Conservation (phyloP, 2,329 filamentous ascomycete species). For the Endothia cerciana region DNA sequence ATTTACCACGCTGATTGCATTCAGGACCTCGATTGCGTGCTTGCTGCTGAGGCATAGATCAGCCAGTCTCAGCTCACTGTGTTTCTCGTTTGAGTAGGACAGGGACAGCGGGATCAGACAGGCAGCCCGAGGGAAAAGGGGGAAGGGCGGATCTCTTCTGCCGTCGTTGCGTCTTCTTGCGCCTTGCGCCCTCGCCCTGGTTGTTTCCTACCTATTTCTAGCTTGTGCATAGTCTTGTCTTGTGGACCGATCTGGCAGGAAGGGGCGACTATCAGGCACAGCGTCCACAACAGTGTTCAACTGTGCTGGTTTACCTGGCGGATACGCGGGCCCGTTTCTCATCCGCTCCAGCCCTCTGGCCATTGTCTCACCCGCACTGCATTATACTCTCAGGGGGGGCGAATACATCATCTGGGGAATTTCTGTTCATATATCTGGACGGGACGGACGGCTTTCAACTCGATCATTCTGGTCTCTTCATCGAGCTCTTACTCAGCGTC, state of each 20-base stretch:
- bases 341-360: conserved; percentile 18
- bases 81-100: conserved; percentile 26
- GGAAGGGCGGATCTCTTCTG: neutral
- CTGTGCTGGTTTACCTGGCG: conserved; percentile 15
- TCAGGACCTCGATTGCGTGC: conserved; percentile 28
- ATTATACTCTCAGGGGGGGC: conserved; percentile 11
- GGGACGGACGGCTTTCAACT: conserved; percentile 19
- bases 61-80: conserved; percentile 7
- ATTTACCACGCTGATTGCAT: conserved; percentile 23
- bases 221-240: conserved; percentile 9
- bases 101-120: neutral
- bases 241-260: conserved; percentile 26
- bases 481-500: neutral
- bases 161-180: conserved; percentile 17
- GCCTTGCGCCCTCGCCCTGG: neutral
- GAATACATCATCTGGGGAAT: conserved; percentile 3
- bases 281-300: conserved; percentile 3
- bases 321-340: conserved; percentile 19
- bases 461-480: neutral
- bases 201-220: neutral
- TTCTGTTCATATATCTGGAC: conserved; percentile 25
- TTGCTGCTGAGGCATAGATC: conserved; percentile 22
- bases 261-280: neutral
- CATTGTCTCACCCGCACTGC: conserved; percentile 13
- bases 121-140: conserved; percentile 1